Percentiles rank a stretch among this genome's conserved stretches.
These are phyloP conservation scores for Trichoderma reesei DNA, from an alignment of 495 filamentous ascomycete species.

Conservation along the genomic window DNA sequence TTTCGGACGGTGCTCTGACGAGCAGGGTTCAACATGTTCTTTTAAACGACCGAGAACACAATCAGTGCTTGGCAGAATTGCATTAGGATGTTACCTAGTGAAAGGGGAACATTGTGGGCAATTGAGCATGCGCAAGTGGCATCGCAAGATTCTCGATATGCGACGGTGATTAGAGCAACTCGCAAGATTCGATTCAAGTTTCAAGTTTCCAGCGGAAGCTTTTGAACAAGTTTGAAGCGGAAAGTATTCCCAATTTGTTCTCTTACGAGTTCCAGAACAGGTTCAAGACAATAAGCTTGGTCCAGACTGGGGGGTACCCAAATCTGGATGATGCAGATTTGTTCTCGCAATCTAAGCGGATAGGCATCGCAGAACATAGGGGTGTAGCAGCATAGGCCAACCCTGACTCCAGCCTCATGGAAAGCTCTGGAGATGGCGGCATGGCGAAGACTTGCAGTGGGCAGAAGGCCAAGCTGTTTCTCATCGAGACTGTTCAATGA, in stretches of 20 bases:
- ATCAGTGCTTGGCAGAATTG: neutral
- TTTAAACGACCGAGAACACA: constrained; percentile 11
- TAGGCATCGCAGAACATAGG: neutral
- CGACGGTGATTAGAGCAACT: neutral
- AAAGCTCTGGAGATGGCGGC: neutral
- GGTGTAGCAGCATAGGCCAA: neutral
- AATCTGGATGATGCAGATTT: constrained; percentile 11
- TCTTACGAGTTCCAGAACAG: neutral
- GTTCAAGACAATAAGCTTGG: neutral
- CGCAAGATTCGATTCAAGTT: no score
- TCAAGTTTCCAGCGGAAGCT: no score
- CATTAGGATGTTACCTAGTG: neutral
- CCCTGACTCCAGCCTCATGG: neutral
- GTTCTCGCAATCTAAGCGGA: constrained; percentile 8
- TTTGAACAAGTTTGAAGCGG: no score
- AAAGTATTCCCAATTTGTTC: neutral
- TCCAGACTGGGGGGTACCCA: constrained; percentile 10
- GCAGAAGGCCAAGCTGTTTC: constrained; percentile 9
- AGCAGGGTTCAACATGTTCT: constrained; percentile 14
- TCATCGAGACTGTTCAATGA: constrained; percentile 23
- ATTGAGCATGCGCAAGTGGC: constrained; percentile 10
- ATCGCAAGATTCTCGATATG: constrained; percentile 11
- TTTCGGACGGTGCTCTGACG: no score
- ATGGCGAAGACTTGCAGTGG: neutral
- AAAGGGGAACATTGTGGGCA: constrained; percentile 12